A percentile compares a stretch with the other conserved stretches of the same genome.
phyloP scores from a whole-genome alignment of 805 yeast genomes.

The Tetrapisispora pingtungensis region DNA sequence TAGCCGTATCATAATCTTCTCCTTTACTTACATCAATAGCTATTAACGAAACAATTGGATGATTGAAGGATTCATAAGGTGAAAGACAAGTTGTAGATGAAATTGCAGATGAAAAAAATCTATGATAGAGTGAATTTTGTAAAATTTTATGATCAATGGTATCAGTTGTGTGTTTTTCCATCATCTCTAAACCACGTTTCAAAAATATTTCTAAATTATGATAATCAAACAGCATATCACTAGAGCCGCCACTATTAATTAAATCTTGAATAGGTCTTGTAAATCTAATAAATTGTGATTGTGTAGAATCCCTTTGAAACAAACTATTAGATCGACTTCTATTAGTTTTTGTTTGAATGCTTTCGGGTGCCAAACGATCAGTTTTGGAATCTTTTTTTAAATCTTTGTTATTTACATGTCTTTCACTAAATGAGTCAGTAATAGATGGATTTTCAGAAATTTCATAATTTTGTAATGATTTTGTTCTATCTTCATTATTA shows the following conservation, averaged over 20 bases:
- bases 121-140: conserved; percentile 43
- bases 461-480: too few relatives aligned
- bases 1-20: conserved; percentile 40
- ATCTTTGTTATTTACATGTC: not conserved
- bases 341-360: conserved; percentile 1
- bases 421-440: not conserved
- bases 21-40: conserved; percentile 38
- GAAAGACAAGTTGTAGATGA: conserved; percentile 51
- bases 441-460: too few relatives aligned
- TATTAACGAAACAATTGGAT: conserved; percentile 70
- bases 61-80: conserved; percentile 78
- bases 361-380: not conserved
- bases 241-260: conserved; percentile 18
- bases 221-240: conserved; percentile 27
- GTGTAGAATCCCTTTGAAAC: conserved; percentile 26
- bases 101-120: conserved; percentile 44
- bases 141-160: conserved; percentile 25
- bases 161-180: conserved; percentile 20
- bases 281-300: conserved; percentile 42
- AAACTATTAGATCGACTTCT: conserved; percentile 27
- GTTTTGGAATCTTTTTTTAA: not conserved
- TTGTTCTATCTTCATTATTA: not conserved
- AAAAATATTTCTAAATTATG: conserved; percentile 32
- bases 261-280: conserved; percentile 31
- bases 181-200: conserved; percentile 24